Base-by-base conservation (phyloP, 129 eudicot species). In the Glebionis coronaria region DNA sequence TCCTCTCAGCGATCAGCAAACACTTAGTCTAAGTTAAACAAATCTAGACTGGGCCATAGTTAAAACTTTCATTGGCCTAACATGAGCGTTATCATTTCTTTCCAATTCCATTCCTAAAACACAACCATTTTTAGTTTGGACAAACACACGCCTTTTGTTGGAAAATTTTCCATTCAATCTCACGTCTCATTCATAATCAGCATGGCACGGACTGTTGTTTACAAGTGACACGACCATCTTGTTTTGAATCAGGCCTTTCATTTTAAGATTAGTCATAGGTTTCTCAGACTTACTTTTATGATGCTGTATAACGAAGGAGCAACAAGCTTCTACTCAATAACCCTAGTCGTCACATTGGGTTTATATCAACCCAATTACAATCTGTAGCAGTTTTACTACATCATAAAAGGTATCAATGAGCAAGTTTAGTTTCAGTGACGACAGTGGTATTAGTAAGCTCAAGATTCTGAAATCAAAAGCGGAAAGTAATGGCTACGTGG, bases 71-170 rank as follows among this genome's bases (percentile, higher is more conserved):
- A n/a, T n/a, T n/a, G n/a, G n/a, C n/a, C n/a, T n/a, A n/a, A n/a
- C n/a, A n/a, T n/a, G n/a, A 3, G 71, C 94, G 67, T 79, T 82
- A 58, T 90, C 97, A 19, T 80, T 82, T 23, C 90, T 67, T 49
- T 86, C 90, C 57, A 90, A 68, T 69, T 90, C 97, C 82, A 86
- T 81, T 11, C 90, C 90, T 58, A 89, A 56, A 25, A 89, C 96
- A 63, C 83, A 81, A 3, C 94, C 96, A 14, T 54, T 85, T 73
- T 89, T 90, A 15, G 96, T 89, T 74, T 89, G 94, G 51, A 89
- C 86, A 77, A 89, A 89, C 28, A 89, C 96, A 45, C 90, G 90
- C 25, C 96, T 77, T 67, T 76, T 83, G 49, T 79, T 80, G 0
- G 77, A 50, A 50, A 62, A 64, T 25, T 76, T 83, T 44, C 75